A percentile compares a stretch with the other conserved stretches of the same genome.
phyloP scores from a whole-genome alignment of 2,329 filamentous ascomycete genomes.

The Hypoxylon sp. region DNA sequence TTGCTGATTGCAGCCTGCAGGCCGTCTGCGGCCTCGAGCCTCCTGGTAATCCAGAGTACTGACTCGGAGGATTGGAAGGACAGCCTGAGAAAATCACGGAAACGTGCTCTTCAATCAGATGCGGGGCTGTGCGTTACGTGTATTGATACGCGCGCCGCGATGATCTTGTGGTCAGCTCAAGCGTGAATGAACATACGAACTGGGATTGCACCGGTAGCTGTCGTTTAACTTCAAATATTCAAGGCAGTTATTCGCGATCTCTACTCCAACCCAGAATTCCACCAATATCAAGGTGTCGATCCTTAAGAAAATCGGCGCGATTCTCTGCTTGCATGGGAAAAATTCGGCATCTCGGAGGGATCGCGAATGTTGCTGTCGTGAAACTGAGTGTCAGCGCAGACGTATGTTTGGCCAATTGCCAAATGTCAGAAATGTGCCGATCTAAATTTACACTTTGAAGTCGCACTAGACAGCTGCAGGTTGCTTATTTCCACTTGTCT shows the following conservation, averaged over 20 bases:
- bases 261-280: not conserved
- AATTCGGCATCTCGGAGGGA: constrained; percentile 30
- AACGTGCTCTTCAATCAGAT: constrained; percentile 8
- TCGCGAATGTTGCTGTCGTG: constrained; percentile 5
- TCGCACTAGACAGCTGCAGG: constrained; percentile 8
- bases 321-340: constrained; percentile 15
- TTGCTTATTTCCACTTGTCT: constrained; percentile 25
- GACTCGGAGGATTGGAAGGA: constrained; percentile 18
- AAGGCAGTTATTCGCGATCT: constrained; percentile 19
- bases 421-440: constrained; percentile 5
- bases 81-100: constrained; percentile 23
- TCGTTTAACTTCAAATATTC: not conserved
- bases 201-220: not conserved
- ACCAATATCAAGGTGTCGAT: not conserved
- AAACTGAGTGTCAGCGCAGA: constrained; percentile 2
- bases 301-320: not conserved
- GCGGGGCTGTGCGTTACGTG: not conserved
- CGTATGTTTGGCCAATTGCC: constrained; percentile 20
- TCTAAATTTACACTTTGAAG: not conserved
- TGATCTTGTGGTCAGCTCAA: not conserved
- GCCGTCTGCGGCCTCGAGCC: constrained; percentile 9
- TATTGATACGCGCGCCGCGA: not conserved
- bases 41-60: constrained; percentile 2
- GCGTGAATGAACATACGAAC: not conserved
- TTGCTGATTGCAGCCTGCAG: constrained; percentile 7